Percentiles rank a stretch among this genome's conserved stretches.
Evolutionary conservation across 257 asterid species (phyloP).

Genomic region (Buddleja alternifolia): DNA sequence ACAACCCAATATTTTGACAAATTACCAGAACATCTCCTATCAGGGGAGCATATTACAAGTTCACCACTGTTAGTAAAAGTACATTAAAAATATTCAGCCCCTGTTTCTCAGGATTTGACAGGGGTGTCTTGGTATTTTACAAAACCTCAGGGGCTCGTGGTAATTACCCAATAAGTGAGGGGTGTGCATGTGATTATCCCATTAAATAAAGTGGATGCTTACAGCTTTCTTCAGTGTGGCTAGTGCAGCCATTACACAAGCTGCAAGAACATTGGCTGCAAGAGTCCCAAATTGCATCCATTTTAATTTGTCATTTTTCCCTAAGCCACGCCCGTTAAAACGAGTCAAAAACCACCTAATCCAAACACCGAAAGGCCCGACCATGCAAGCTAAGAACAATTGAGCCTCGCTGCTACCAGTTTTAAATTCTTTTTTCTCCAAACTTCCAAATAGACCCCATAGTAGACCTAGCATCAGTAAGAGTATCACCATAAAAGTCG

Average conservation of each 20-base stretch:
- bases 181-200: too few species aligned
- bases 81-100: too few species aligned
- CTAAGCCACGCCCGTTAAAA: conserved; percentile 76
- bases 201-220: conserved; percentile 19
- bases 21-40: too few species aligned
- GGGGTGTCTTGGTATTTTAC: too few species aligned
- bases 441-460: conserved; percentile 52
- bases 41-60: too few species aligned
- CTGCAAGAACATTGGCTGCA: conserved; percentile 85
- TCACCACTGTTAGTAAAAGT: too few species aligned
- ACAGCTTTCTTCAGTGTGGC: conserved; percentile 73
- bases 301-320: conserved; percentile 49
- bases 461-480: conserved; percentile 48
- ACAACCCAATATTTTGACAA: too few species aligned
- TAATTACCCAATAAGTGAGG: too few species aligned
- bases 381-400: conserved; percentile 75
- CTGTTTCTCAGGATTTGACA: too few species aligned
- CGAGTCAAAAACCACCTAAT: conserved; percentile 84
- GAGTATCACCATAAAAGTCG: conserved; percentile 40
- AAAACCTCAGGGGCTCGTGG: too few species aligned
- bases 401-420: conserved; percentile 54
- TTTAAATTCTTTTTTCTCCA: conserved; percentile 49
- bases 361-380: conserved; percentile 95
- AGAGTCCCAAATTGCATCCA: conserved; percentile 96
- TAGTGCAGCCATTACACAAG: conserved; percentile 86